Evolutionary conservation across 441 rosid species (phyloP).

Genomic region (Jatropha podagrica): DNA sequence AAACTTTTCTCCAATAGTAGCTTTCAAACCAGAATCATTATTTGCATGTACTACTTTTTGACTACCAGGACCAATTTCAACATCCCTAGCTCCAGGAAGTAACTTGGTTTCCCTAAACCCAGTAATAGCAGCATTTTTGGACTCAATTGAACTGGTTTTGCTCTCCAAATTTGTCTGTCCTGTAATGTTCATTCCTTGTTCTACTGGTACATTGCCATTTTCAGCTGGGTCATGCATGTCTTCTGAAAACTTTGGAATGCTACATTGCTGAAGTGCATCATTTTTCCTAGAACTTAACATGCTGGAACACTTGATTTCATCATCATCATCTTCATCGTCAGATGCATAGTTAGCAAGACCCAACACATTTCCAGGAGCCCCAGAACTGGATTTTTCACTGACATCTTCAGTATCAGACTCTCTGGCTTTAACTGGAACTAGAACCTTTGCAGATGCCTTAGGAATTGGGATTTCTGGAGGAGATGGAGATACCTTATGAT

Average conservation of each 20-base stretch:
- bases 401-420: conserved; percentile 37
- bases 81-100: conserved; percentile 23
- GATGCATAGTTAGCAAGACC: conserved; percentile 96
- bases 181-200: conserved; percentile 31
- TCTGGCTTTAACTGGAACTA: conserved; percentile 45
- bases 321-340: conserved; percentile 69
- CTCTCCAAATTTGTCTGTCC: conserved; percentile 26
- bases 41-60: conserved; percentile 27
- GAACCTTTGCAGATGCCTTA: conserved; percentile 51
- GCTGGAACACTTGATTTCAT: conserved; percentile 49
- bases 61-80: conserved; percentile 31
- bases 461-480: conserved; percentile 32
- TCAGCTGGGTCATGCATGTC: conserved; percentile 31
- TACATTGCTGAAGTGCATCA: conserved; percentile 36
- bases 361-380: conserved; percentile 65
- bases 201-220: conserved; percentile 38
- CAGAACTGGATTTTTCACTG: conserved; percentile 54
- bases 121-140: conserved; percentile 20
- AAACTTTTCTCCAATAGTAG: conserved; percentile 30
- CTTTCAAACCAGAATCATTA: conserved; percentile 33
- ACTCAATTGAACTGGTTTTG: conserved; percentile 19
- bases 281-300: conserved; percentile 31
- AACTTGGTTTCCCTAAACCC: conserved; percentile 30
- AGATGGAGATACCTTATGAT: conserved; percentile 41
- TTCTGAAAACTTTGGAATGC: conserved; percentile 36